Evolutionary conservation across 75 land plant genomes (phyloP).

Genomic region (Sequoiadendron giganteum): DNA sequence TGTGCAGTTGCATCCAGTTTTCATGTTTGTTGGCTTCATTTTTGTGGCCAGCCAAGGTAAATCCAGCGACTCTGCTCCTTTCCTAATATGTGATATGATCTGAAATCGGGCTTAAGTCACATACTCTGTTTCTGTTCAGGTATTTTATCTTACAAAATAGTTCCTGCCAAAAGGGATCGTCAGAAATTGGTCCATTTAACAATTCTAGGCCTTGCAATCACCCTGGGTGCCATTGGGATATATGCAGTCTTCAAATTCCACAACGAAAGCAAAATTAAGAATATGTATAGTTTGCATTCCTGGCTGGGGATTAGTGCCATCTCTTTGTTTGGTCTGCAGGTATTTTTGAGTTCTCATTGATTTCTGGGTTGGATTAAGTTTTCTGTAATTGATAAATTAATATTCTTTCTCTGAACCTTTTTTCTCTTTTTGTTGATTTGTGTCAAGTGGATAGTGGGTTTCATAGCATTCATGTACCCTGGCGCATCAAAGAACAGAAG

Average conservation of each 20-base stretch:
- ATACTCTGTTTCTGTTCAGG: conserved; percentile 21
- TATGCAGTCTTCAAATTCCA: conserved; percentile 60
- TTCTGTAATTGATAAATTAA: no score
- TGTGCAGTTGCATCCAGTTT: conserved; percentile 27
- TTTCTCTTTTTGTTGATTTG: no score
- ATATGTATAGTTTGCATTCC: conserved; percentile 63
- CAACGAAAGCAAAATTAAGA: conserved; percentile 19
- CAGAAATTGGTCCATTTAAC: conserved; percentile 50
- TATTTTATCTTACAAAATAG: conserved; percentile 51
- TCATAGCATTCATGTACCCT: no score
- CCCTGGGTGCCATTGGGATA: conserved; percentile 51
- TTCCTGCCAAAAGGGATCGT: conserved; percentile 27
- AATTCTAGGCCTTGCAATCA: conserved; percentile 44
- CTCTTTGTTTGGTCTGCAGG: conserved; percentile 43
- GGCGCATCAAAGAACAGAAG: no score
- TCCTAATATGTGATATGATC: neutral
- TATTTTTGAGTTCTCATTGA: neutral
- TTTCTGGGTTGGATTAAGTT: neutral
- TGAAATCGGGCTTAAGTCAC: neutral
- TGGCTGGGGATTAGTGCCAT: conserved; percentile 71
- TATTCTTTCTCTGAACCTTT: no score
- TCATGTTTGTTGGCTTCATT: conserved; percentile 21
- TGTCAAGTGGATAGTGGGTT: no score
- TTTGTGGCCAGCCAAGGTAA: conserved; percentile 23
- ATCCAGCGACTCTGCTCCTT: neutral